Base-by-base conservation (phyloP, 1,284 basidiomycete species). In the Xerocomus amazonicus region DNA sequence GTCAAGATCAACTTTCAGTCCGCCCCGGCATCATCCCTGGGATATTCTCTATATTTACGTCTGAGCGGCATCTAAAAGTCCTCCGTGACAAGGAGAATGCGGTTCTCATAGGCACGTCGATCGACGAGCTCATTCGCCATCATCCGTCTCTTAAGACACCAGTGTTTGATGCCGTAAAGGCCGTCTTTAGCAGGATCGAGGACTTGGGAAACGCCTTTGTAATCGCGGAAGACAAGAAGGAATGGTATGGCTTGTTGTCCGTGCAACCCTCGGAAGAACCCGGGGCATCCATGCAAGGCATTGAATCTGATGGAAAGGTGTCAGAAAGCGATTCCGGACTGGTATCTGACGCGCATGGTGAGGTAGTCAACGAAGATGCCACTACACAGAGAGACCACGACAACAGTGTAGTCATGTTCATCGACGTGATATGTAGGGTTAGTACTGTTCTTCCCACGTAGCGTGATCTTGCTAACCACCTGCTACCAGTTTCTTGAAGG, bases 101-200 rank as follows among this genome's bases (percentile, higher is more conserved):
- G 0, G 84, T 89, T 19, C 72, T 92, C 40, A 84, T 98, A 49
- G 97, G 97, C 3, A 84, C 85, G 6, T 81, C 90, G 13, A 83
- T 99, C 33, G 97, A 99, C 62, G 97, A 99, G 67, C 85, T 99
- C 48, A 87, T 97, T 52, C 84, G 97, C 6, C 97, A 99, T 65
- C 97, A 99, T 66, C 97, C 97, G 3, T 77, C 81, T 1, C 75
- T 99, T 48, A 96, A 95, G 67, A 70, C 78, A 6, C 68, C 83
- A 33, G 87, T 97, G 3, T 87, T 97, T 57, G 81, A 87, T 16
- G 79, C 88, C 1, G 72, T 94, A 50, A 83, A 85, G 46, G 71
- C 76, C 1, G 83, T 86, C 1, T 71, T 98, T 56, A 72, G 77
- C 49, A 80, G 79, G 62, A 87, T 97, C 32, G 83, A 90, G 62